A percentile compares a stretch with the other conserved stretches of the same genome.
phyloP scores from a whole-genome alignment of 2,329 filamentous ascomycete genomes.

The Geosmithia flava region DNA sequence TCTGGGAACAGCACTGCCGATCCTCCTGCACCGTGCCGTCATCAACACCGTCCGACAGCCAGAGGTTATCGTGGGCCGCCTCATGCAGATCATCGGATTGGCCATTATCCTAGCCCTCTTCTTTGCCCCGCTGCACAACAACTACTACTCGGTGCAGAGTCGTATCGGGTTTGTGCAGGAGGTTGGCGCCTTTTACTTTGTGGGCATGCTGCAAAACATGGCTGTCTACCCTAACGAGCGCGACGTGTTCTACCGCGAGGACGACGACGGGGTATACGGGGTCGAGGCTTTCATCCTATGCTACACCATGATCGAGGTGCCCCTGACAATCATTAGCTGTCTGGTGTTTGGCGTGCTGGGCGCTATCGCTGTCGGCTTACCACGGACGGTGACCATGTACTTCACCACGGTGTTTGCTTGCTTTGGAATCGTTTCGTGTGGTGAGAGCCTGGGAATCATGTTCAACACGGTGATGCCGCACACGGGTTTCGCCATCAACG shows the following conservation, averaged over 20 bases:
- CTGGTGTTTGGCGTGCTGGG: conserved; percentile 54
- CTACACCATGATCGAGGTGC: conserved; percentile 59
- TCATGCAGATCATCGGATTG: conserved; percentile 54
- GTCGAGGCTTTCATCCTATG: conserved; percentile 59
- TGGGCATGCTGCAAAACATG: conserved; percentile 71
- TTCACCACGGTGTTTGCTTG: conserved; percentile 56
- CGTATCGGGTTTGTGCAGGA: conserved; percentile 64
- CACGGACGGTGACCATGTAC: conserved; percentile 50
- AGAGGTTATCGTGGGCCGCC: conserved; percentile 48
- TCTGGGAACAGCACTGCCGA: conserved; percentile 49
- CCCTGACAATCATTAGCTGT: conserved; percentile 55
- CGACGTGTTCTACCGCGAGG: conserved; percentile 67
- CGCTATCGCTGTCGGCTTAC: conserved; percentile 52
- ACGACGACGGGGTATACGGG: conserved; percentile 60
- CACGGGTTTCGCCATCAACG: conserved; percentile 64
- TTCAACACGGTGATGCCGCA: conserved; percentile 68
- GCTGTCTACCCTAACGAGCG: conserved; percentile 60
- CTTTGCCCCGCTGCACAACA: conserved; percentile 57
- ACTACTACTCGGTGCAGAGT: conserved; percentile 61
- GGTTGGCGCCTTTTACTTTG: conserved; percentile 58
- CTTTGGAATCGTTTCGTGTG: conserved; percentile 62
- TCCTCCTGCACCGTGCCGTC: conserved; percentile 53
- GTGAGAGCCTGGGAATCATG: conserved; percentile 66
- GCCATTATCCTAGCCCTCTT: conserved; percentile 53
- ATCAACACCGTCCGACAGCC: conserved; percentile 61